A percentile compares a stretch with the other conserved stretches of the same genome.
These are phyloP conservation scores for Amoeboaphelidium occidentale DNA, from an alignment of 371 early-diverging fungal genomes.

Conservation along the genomic window DNA sequence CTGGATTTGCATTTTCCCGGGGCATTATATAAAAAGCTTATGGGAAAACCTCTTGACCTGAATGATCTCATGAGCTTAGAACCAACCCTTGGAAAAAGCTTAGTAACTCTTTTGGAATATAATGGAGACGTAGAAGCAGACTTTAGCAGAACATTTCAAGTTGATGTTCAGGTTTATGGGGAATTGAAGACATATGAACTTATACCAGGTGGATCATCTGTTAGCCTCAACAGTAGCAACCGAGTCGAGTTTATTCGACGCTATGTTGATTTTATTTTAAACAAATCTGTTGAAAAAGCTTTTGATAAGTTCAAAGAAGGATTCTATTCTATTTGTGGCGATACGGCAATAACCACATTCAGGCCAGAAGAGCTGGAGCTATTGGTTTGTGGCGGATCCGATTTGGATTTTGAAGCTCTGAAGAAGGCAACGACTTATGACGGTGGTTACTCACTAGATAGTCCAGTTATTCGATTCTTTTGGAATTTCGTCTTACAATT, in stretches of 20 bases:
- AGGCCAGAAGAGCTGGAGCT: slow-evolving; percentile 82
- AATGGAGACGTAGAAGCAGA: slow-evolving; percentile 8
- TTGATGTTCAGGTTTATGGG: neutral
- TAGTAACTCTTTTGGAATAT: slow-evolving; percentile 7
- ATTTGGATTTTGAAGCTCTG: slow-evolving; percentile 60
- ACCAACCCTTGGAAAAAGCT: slow-evolving; percentile 6
- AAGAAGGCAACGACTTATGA: slow-evolving; percentile 65
- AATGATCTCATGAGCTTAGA: slow-evolving; percentile 16
- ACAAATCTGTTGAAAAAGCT: slow-evolving; percentile 40
- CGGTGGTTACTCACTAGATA: slow-evolving; percentile 37
- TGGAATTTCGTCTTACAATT: slow-evolving; percentile 79
- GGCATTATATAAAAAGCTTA: slow-evolving; percentile 17
- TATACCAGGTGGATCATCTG: slow-evolving; percentile 27
- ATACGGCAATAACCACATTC: slow-evolving; percentile 59
- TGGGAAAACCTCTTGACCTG: slow-evolving; percentile 5
- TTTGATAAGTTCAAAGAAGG: slow-evolving; percentile 73
- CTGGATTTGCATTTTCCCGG: slow-evolving; percentile 17
- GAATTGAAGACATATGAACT: slow-evolving; percentile 25
- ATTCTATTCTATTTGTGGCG: slow-evolving; percentile 61
- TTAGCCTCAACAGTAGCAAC: neutral
- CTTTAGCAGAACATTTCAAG: neutral
- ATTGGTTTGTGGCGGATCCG: slow-evolving; percentile 75
- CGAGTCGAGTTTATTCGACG: slow-evolving; percentile 42
- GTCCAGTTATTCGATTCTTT: slow-evolving; percentile 19
- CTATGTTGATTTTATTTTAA: slow-evolving; percentile 53